Conservation (phyloP, 805 yeast genomes). For the Candida orba region DNA sequence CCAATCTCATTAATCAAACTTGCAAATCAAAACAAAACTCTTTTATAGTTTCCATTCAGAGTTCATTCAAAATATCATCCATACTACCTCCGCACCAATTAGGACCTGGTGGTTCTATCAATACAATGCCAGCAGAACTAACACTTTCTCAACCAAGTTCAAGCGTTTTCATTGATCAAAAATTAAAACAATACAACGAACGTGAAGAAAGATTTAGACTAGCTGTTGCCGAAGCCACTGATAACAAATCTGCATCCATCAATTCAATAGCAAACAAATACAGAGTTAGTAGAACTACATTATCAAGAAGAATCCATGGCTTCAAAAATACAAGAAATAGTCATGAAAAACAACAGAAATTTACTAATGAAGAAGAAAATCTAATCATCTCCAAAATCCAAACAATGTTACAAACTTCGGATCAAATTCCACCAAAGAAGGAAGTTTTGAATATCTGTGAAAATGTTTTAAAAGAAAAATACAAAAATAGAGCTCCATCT, state of each 20-base stretch:
- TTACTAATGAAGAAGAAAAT: slow-evolving; percentile 22
- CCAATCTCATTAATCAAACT: no score
- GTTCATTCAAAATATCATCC: background rate
- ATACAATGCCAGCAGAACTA: background rate
- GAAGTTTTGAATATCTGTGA: slow-evolving; percentile 22
- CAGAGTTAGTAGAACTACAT: slow-evolving; percentile 21
- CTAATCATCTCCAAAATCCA: slow-evolving; percentile 18
- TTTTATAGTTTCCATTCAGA: no score
- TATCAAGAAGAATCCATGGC: slow-evolving; percentile 24
- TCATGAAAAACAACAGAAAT: slow-evolving; percentile 25
- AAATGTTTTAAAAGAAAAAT: slow-evolving; percentile 17
- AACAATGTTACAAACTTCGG: slow-evolving; percentile 13
- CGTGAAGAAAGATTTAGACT: slow-evolving; percentile 23
- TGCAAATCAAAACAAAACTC: no score
- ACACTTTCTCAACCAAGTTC: background rate
- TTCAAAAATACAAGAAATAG: slow-evolving; percentile 24
- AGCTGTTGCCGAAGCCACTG: slow-evolving; percentile 23
- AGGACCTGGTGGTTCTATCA: background rate
- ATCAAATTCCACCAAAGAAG: slow-evolving; percentile 21
- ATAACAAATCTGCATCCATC: slow-evolving; percentile 21
- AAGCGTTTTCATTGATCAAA: slow-evolving; percentile 20
- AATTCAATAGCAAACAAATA: slow-evolving; percentile 25
- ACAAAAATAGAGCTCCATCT: slow-evolving; percentile 9
- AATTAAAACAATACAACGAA: slow-evolving; percentile 24
- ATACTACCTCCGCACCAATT: slow-evolving; percentile 2